These are phyloP conservation scores for Triadica sebifera DNA, from an alignment of 345 rosid species.

Conservation along the genomic window DNA sequence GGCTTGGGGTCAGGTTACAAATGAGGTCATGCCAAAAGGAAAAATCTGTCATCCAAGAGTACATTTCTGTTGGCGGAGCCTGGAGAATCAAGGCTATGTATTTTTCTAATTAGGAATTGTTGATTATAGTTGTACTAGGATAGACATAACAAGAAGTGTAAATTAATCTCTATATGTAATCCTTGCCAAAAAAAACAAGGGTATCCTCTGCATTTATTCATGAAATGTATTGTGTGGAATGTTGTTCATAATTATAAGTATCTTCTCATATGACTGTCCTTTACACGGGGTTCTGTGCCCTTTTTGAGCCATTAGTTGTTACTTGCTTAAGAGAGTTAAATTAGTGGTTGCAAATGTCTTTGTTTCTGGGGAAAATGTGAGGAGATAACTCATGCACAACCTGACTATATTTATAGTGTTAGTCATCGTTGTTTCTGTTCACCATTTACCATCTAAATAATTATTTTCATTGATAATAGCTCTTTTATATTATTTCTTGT, in stretches of 20 bases:
- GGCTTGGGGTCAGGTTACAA: neutral
- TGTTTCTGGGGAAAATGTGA: too few species aligned
- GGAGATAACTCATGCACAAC: neutral
- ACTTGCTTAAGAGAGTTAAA: neutral
- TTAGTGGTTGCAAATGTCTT: too few species aligned
- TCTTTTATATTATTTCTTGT: slow-evolving; percentile 5
- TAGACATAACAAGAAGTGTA: neutral
- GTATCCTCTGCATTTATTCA: neutral
- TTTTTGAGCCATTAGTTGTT: neutral
- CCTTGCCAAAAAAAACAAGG: too few species aligned
- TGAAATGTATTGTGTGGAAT: neutral
- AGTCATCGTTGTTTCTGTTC: neutral
- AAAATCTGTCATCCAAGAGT: neutral
- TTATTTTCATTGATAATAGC: neutral
- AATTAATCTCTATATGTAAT: neutral
- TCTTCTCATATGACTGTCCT: too few species aligned
- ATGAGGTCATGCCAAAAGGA: neutral
- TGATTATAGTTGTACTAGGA: neutral
- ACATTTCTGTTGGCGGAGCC: neutral
- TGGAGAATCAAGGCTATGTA: neutral
- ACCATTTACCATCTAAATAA: neutral
- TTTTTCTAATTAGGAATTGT: neutral
- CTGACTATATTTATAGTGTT: neutral
- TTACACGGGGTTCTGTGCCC: neutral
- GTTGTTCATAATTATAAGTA: neutral